phyloP scores from a whole-genome alignment of 129 eudicot species.

The Scalesia atractyloides region DNA sequence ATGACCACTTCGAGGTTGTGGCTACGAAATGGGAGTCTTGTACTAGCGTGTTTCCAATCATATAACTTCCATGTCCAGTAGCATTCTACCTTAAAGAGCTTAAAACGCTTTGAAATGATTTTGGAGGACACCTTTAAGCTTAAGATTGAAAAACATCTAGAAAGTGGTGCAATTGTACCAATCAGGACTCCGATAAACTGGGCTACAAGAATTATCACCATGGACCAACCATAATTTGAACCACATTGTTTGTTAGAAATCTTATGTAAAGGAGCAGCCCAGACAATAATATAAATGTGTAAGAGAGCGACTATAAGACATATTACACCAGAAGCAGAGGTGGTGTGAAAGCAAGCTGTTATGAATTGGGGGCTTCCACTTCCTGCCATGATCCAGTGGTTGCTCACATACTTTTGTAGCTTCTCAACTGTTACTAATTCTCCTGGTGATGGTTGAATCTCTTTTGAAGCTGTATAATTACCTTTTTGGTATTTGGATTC shows the following conservation, averaged over 20 bases:
- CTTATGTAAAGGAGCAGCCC: no score
- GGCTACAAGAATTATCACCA: not conserved
- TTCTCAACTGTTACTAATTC: not conserved
- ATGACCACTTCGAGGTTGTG: not conserved
- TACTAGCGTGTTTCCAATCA: slow-evolving; percentile 1
- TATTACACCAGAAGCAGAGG: slow-evolving; percentile 7
- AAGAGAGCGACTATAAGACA: not conserved
- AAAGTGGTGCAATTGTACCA: slow-evolving; percentile 13
- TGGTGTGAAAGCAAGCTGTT: not conserved
- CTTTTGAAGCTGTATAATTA: not conserved
- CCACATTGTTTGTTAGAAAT: not conserved
- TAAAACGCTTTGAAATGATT: not conserved
- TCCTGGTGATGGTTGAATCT: not conserved
- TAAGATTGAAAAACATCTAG: not conserved
- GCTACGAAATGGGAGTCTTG: not conserved
- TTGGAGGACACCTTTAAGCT: not conserved
- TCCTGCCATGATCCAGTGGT: slow-evolving; percentile 12
- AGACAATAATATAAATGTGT: not conserved
- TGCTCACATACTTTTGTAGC: not conserved
- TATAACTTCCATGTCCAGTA: slow-evolving; percentile 3
- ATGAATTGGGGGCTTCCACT: slow-evolving; percentile 6
- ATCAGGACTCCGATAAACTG: not conserved
- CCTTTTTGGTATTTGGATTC: slow-evolving; percentile 2
- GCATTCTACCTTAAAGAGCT: not conserved
- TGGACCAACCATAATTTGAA: slow-evolving; percentile 8